A percentile compares a stretch with the other conserved stretches of the same genome.
phyloP scores from a whole-genome alignment of 176 grass and related monocot species.

The Triticum urartu region DNA sequence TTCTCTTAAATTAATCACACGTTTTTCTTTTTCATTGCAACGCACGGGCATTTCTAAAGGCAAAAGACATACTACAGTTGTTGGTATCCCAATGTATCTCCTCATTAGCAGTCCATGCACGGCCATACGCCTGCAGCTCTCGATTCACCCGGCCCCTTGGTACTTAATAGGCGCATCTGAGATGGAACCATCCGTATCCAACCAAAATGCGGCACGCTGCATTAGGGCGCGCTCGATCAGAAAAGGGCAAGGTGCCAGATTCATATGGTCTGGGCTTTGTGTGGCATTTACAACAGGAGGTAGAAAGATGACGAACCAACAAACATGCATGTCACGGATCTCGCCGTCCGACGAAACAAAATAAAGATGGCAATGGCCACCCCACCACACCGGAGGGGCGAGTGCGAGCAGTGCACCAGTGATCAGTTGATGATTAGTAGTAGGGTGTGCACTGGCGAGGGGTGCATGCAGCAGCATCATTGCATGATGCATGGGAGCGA shows the following conservation, averaged over 20 bases:
- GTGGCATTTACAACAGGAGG: conserved; percentile 22
- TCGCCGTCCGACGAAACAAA: not conserved
- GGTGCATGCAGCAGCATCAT: not conserved
- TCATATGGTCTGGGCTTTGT: conserved; percentile 44
- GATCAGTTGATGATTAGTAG: not conserved
- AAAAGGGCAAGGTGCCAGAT: not conserved
- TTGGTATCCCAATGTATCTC: too few species aligned
- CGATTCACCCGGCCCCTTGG: not conserved
- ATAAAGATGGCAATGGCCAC: not conserved
- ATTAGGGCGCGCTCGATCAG: conserved; percentile 15
- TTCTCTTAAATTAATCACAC: too few species aligned
- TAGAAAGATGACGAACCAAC: not conserved
- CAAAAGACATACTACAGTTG: too few species aligned
- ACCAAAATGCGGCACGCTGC: conserved; percentile 7
- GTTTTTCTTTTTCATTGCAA: too few species aligned
- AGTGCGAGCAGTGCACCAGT: not conserved
- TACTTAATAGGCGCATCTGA: conserved; percentile 16
- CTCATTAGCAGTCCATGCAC: not conserved
- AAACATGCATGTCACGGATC: not conserved
- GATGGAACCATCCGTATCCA: not conserved
- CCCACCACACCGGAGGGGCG: too few species aligned
- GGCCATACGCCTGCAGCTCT: not conserved
- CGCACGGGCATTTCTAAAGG: too few species aligned
- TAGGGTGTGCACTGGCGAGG: not conserved
- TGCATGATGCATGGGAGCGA: conserved; percentile 15